Percentiles rank a stretch among this genome's conserved stretches.
phyloP scores from a whole-genome alignment of 306 rosid species.

The Cicer chorassanicum region DNA sequence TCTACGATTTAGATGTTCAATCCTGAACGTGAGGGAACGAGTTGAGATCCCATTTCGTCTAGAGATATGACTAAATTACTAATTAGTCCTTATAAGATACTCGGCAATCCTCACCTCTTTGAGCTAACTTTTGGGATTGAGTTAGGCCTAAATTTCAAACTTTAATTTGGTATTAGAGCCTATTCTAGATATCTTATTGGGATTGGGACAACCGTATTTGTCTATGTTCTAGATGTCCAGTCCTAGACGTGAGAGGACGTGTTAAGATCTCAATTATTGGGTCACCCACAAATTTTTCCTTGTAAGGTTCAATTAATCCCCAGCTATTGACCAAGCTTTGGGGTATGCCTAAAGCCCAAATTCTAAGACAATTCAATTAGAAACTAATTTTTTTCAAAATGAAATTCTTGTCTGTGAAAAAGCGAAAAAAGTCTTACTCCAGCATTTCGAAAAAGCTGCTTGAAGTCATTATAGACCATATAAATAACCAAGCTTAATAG shows the following conservation, averaged over 20 bases:
- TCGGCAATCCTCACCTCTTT: neutral
- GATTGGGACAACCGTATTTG: neutral
- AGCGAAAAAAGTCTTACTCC: neutral
- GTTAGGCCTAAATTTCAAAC: neutral
- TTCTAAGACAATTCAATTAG: conserved; percentile 9
- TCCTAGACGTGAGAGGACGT: neutral
- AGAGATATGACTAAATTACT: neutral
- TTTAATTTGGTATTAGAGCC: neutral
- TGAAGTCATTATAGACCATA: neutral
- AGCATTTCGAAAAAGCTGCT: neutral
- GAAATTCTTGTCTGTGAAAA: conserved; percentile 19
- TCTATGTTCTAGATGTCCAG: neutral
- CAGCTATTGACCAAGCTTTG: neutral
- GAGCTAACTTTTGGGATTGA: neutral
- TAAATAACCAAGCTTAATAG: neutral
- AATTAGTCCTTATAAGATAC: neutral
- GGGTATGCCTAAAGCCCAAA: conserved; percentile 5
- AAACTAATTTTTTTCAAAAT: conserved; percentile 6
- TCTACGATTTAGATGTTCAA: neutral
- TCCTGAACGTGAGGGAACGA: neutral
- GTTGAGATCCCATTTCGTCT: neutral
- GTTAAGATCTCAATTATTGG: neutral
- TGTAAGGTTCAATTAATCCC: neutral
- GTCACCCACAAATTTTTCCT: neutral
- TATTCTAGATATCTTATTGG: too few relatives aligned